Base-by-base conservation (phyloP, 441 rosid species). In the Jatropha multifida region DNA sequence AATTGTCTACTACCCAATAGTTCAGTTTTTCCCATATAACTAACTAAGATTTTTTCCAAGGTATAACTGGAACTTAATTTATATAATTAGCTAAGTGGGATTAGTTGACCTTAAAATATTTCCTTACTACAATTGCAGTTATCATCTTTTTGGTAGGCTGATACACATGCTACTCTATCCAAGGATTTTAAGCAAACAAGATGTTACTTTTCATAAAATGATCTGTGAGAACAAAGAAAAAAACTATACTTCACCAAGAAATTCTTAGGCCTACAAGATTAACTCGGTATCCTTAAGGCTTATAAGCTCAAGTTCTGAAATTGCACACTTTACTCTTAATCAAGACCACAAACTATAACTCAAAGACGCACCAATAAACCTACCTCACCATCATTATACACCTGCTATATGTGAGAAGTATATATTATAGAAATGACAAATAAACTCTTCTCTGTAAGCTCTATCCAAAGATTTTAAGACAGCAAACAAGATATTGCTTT, bases 321-420 rank as follows among this genome's bases (percentile, higher is more conserved):
- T n/a, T 49, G 12, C 27, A 55, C 14, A 27, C 6, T 26, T 49
- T 1, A 9, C 51, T 42, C 17, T 48, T 14, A 27, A 27, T 71
- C 40, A 41, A 11, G 20, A 41, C 15, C 37, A 56, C 10, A 32
- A 58, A 41, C 6, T 13, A 58, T 7, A 54, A 41, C 37, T 23
- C 20, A 68, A 15, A 26, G 17, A 23, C 41, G 44, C 13, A 3
- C 62, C 60, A n/a, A 37, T 78, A 27, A 55, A 92, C 99, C 96
- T 87, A 82, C 76, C 80, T 90, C 67, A 73, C 82, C 3, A 95
- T 88, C 77, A 89, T 81, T 90, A 93, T 78, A 97, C 95, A 46
- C 94, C 98, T 14, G 94, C 94, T 75, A 92, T 85, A 71, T 95
- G 99, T 1, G 98, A 90, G 79, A 95, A 95, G 80, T 93, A 93